These are phyloP conservation scores for Cercospora citrullina DNA, from an alignment of 2,329 filamentous ascomycete species.

Conservation along the genomic window DNA sequence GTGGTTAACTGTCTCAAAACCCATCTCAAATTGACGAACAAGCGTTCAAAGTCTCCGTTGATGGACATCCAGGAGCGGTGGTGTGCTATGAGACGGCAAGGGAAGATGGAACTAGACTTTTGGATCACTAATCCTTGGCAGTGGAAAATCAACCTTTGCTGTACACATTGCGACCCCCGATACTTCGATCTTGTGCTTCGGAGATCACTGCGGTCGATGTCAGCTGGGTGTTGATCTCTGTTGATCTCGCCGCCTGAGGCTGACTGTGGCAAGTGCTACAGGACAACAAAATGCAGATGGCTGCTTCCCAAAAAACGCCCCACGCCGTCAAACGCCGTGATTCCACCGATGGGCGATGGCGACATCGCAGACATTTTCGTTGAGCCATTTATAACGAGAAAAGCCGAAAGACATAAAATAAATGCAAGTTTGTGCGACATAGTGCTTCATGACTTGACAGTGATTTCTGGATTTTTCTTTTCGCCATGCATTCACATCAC, in stretches of 20 bases:
- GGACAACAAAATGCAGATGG: not conserved
- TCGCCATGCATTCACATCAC: not conserved
- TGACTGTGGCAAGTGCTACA: not conserved
- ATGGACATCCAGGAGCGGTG: not conserved
- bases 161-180: not conserved
- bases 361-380: not conserved
- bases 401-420: not conserved
- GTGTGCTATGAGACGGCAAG: not conserved
- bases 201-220: not conserved
- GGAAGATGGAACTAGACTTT: not conserved
- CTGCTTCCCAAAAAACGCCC: not conserved
- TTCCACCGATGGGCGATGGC: not conserved
- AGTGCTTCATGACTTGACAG: not conserved
- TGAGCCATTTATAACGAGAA: not conserved
- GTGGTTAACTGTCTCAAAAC: not conserved
- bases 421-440: not conserved
- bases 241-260: not conserved
- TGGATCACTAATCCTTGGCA: not conserved
- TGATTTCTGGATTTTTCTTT: not conserved
- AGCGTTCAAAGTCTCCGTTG: not conserved
- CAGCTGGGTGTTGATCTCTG: not conserved
- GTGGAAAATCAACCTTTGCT: not conserved
- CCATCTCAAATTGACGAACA: not conserved
- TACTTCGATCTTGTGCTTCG: not conserved
- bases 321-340: not conserved